Conservation (phyloP, 306 rosid genomes). For the Betula pendula region DNA sequence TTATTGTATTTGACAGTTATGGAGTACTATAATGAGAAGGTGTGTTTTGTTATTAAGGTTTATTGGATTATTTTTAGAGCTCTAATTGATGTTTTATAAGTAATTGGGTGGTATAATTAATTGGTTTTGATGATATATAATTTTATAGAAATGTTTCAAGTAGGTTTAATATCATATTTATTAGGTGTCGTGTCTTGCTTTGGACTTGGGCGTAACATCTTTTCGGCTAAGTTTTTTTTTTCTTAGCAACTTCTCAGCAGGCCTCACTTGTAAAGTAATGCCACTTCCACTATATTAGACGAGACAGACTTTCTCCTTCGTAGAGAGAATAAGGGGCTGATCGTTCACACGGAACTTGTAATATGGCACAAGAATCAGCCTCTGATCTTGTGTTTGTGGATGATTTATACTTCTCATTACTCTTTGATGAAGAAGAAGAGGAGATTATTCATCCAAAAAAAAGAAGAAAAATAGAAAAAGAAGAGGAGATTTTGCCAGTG, state of each 20-base stretch:
- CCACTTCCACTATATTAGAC: neutral
- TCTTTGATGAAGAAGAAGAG: constrained; percentile 19
- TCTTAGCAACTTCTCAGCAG: no score
- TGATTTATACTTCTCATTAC: constrained; percentile 37
- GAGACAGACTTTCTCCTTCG: neutral
- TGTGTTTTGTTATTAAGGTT: no score
- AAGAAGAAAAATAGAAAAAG: no score
- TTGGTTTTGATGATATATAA: no score
- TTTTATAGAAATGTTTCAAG: no score
- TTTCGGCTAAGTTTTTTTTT: neutral
- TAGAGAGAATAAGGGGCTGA: neutral
- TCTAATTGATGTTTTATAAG: no score
- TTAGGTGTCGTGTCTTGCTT: no score
- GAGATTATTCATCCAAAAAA: neutral
- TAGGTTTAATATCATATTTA: no score
- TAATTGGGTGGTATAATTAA: no score
- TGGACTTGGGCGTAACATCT: neutral
- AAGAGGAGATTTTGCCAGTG: neutral
- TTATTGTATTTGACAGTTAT: no score
- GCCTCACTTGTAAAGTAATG: neutral
- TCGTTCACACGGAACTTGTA: neutral
- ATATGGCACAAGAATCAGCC: constrained; percentile 30
- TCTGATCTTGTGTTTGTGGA: constrained; percentile 19
- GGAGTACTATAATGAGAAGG: no score
- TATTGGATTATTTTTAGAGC: no score